Evolutionary conservation across 1,284 basidiomycete species (phyloP).

Genomic region (Tylopilus sp.): DNA sequence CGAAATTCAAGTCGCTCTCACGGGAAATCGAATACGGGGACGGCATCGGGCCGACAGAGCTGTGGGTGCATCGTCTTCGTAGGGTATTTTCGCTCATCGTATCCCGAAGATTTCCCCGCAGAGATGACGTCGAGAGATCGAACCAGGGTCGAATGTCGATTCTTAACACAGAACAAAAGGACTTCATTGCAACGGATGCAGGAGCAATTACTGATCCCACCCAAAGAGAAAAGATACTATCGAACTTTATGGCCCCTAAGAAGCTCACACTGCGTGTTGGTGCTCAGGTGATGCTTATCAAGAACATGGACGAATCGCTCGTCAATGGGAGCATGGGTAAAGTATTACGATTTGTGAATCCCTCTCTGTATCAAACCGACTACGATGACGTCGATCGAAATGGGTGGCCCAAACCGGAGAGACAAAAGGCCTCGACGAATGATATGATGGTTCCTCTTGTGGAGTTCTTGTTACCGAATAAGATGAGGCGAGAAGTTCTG

Average conservation of each 20-base stretch:
- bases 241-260: slow-evolving; percentile 71
- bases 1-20: slow-evolving; percentile 58
- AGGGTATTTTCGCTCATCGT: slow-evolving; percentile 3
- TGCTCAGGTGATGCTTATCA: slow-evolving; percentile 60
- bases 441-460: slow-evolving; percentile 65
- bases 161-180: slow-evolving; percentile 42
- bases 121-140: slow-evolving; percentile 81
- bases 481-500: slow-evolving; percentile 51
- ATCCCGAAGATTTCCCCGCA: slow-evolving; percentile 67
- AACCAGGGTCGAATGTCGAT: slow-evolving; percentile 62
- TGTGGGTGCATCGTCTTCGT: slow-evolving; percentile 42
- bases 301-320: slow-evolving; percentile 68
- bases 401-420: slow-evolving; percentile 26
- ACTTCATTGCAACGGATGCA: slow-evolving; percentile 50
- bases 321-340: slow-evolving; percentile 74
- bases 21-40: slow-evolving; percentile 62
- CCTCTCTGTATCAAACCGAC: slow-evolving; percentile 26
- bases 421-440: slow-evolving; percentile 30
- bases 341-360: slow-evolving; percentile 51
- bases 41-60: slow-evolving; percentile 76
- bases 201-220: slow-evolving; percentile 49
- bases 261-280: slow-evolving; percentile 54
- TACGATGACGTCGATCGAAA: slow-evolving; percentile 35
- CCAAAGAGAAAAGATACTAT: slow-evolving; percentile 62
- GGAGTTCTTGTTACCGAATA: slow-evolving; percentile 68